Base-by-base conservation (phyloP, 768 basidiomycete genomes). In the Psilocybe tampanensis region DNA sequence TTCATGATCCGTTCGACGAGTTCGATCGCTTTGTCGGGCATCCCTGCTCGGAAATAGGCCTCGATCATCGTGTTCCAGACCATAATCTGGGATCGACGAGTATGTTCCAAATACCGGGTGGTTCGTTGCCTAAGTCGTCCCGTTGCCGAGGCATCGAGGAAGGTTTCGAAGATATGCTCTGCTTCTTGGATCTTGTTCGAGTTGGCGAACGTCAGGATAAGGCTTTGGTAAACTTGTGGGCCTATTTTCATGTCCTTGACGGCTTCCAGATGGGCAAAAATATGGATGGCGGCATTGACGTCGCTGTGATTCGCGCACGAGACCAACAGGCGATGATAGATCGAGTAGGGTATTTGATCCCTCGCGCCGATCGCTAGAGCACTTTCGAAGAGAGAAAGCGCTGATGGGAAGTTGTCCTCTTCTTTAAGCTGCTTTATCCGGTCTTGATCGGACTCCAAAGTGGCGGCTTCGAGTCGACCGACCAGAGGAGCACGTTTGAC, bases 61-160 rank as follows among this genome's bases (percentile, higher is more conserved):
- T 85, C 78, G 33, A 95, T 84, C 87, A 93, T 92, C 63, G 81
- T 76, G 61, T 91, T 90, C 84, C 85, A 94, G 2, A 87, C 74
- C 36, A 75, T 67, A 44, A 88, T 72, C 49, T 80, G 78, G 19
- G 73, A 70, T 26, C 70, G 66, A 36, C 68, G 65, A 43, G 52
- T 52, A 4, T 54, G 56, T n/a, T 66, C 52, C 1, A 48, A 51
- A 9, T 47, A 6, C 2, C 48, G 12, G 3, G 58, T 29, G 6
- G 62, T 64, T 52, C 64, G 64, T 69, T 75, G 73, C 8, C 62
- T 59, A 8, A 88, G 59, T 8, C 66, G 69, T 8, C 77, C 80
- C 0, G 67, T 65, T 11, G 70, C 60, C 21, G 76, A 74, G 3
- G 82, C 79, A 12, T 66, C 50, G 44, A 73, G 68, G 69, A 84